Evolutionary conservation across 2,329 filamentous ascomycete genomes (phyloP).

Genomic region (Tolypocladium capitatum): DNA sequence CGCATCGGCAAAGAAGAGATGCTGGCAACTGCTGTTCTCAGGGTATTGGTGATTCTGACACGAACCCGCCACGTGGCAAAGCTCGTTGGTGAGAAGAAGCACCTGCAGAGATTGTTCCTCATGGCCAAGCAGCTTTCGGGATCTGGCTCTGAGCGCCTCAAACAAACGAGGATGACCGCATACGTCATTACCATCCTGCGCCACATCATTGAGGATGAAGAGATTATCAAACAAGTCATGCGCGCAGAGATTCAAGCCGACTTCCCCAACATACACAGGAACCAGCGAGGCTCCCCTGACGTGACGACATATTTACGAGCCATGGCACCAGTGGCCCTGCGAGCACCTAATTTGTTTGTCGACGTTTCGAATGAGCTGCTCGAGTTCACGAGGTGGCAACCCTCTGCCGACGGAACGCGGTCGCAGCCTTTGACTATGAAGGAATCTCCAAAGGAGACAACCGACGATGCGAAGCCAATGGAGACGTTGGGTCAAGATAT

Average conservation of each 20-base stretch:
- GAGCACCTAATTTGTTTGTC: constrained; percentile 75
- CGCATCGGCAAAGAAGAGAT: constrained; percentile 78
- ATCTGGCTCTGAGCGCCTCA: constrained; percentile 60
- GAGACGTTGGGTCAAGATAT: constrained; percentile 26
- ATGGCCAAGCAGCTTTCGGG: constrained; percentile 90
- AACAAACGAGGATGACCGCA: constrained; percentile 35
- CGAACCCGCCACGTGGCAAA: constrained; percentile 63
- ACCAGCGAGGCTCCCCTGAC: constrained; percentile 45
- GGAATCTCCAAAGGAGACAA: constrained; percentile 14
- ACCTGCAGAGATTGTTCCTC: constrained; percentile 79
- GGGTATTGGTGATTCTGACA: constrained; percentile 79
- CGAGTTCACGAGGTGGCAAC: constrained; percentile 51
- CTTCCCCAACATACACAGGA: constrained; percentile 46
- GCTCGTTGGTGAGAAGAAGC: constrained; percentile 71
- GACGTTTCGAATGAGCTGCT: constrained; percentile 77
- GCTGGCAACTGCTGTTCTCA: constrained; percentile 68
- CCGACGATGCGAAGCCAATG: constrained; percentile 5
- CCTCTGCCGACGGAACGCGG: constrained; percentile 19
- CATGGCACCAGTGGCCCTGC: constrained; percentile 66
- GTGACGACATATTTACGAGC: constrained; percentile 60
- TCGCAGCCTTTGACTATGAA: constrained; percentile 28
- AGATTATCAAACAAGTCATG: constrained; percentile 85
- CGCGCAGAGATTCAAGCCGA: constrained; percentile 71
- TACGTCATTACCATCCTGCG: constrained; percentile 77
- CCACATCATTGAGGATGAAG: constrained; percentile 89